Base-by-base conservation (phyloP, 169 alveolate genomes). In the Babesia gibsoni region DNA sequence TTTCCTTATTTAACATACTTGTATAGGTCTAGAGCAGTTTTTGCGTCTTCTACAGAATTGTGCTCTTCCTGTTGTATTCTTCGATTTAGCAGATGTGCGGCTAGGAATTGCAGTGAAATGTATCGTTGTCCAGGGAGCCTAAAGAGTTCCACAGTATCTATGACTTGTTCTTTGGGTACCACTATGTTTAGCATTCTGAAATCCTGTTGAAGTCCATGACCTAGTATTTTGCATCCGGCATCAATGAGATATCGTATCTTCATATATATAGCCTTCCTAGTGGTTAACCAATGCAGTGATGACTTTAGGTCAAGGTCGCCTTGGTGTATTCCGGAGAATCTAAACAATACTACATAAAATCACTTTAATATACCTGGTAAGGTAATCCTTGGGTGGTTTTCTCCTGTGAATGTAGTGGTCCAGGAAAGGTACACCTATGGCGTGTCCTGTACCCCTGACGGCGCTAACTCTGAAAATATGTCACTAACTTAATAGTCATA, bases 31-130 rank as follows among this genome's bases (percentile, higher is more conserved):
- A 84, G 84, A 3, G 94, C 90, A 2, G 93, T 58, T 50, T 69
- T 83, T 16, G 94, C 94, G 82, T 90, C 94, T 46, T 84, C 91
- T 23, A 90, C 56, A 3, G 94, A 88, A 85, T 90, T 92, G 65
- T 90, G 94, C 25, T 77, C 89, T 7, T 66, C 83, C 18, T 54
- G 58, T 59, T 90, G 94, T 4, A 90, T 88, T 16, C 54, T 45
- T 46, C 46, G 52, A 48, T 90, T 67, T 58, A 90, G 72, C 16
- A 90, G 49, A 56, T 81, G 74, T 32, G 82, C 83, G 3, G 94
- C 89, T 32, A 90, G 77, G 37, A 85, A 90, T 80, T 80, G 91
- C 16, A 90, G 89, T 4, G 93, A 88, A 35, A 90, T 69, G 65
- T 73, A 74, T 42, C 94, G 46, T 20, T 79, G 73, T 8, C 92